phyloP scores from a whole-genome alignment of 179 eudicot species.

The Camellia oleifera region DNA sequence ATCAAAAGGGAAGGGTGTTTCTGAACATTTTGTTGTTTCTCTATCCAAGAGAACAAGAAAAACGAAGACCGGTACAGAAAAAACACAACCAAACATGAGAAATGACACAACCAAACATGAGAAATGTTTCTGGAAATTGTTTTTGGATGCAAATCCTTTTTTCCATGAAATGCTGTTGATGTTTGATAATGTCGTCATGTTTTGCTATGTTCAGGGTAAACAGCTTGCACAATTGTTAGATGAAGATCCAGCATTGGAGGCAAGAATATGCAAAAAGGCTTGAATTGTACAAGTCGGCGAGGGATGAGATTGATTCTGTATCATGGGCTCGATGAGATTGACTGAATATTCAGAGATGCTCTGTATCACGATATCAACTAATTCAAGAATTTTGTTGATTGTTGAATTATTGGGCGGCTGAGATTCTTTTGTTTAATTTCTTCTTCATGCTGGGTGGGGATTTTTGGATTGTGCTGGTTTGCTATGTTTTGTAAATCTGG shows the following conservation, averaged over 20 bases:
- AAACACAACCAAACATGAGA: too few relatives aligned
- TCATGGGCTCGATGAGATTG: constrained; percentile 51
- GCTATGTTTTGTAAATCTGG: neutral
- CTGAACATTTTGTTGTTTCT: too few relatives aligned
- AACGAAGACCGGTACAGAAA: too few relatives aligned
- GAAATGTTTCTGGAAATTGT: too few relatives aligned
- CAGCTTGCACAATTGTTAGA: constrained; percentile 63
- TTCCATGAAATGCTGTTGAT: neutral
- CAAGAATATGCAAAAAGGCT: constrained; percentile 64
- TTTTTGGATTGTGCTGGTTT: constrained; percentile 1
- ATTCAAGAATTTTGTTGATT: neutral
- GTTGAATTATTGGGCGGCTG: neutral
- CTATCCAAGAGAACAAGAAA: too few relatives aligned
- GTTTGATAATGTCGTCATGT: neutral
- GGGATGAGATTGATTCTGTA: constrained; percentile 81
- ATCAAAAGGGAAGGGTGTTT: too few relatives aligned
- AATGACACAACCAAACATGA: too few relatives aligned
- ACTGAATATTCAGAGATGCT: neutral
- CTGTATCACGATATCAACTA: neutral
- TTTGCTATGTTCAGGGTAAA: constrained; percentile 40
- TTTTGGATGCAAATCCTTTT: too few relatives aligned
- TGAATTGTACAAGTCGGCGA: constrained; percentile 71
- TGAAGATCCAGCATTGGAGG: constrained; percentile 75
- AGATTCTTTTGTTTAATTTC: constrained; percentile 5
- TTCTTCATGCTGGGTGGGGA: neutral